Base-by-base conservation (phyloP, 805 yeast genomes). In the Candida chauliodis region DNA sequence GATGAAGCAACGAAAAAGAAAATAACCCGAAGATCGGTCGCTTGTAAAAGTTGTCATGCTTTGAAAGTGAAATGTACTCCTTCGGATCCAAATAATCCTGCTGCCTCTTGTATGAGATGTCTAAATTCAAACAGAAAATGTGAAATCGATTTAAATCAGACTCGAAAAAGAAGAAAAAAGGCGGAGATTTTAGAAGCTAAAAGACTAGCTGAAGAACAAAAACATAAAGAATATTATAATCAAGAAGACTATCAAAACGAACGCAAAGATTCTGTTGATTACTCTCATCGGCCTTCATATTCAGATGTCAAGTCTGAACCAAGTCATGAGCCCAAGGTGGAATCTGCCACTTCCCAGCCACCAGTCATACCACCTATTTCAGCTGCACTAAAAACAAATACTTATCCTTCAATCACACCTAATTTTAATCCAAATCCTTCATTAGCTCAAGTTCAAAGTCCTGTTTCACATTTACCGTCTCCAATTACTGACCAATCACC, bases 11-110 rank as follows among this genome's bases (percentile, higher is more conserved):
- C 4, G n/a, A 44, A 41, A 18, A 22, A 38, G 17, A 42, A 36
- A 30, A 21, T 37, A 4, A 40, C 40, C 3, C 52, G 79, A 39
- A 50, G 79, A 34, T 59, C 81, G 0, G 78, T 76, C 10, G 85
- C 85, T 1, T 80, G 86, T 55, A 77, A 74, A 46, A 66, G 77
- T n/a, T 89, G 97, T 54, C 95, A 91, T 51, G 57, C 84, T 0
- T 69, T 87, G 36, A 89, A 89, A 53, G 96, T 89, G 23, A 79
- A 83, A 49, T 89, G 97, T 59, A 78, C 83, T 6, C 93, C 95
- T 0, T 67, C 81, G 1, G 81, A 81, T 52, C 57, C 68, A 28
- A 51, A 66, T 21, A 75, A 81, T 41, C 79, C 80, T 8, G 57
- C 68, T 2, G 79, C 83, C 3, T 78, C 90, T 0, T 89, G 97